A percentile compares a stretch with the other conserved stretches of the same genome.
Conservation (phyloP, 306 rosid genomes). For the Quercus dentata region DNA sequence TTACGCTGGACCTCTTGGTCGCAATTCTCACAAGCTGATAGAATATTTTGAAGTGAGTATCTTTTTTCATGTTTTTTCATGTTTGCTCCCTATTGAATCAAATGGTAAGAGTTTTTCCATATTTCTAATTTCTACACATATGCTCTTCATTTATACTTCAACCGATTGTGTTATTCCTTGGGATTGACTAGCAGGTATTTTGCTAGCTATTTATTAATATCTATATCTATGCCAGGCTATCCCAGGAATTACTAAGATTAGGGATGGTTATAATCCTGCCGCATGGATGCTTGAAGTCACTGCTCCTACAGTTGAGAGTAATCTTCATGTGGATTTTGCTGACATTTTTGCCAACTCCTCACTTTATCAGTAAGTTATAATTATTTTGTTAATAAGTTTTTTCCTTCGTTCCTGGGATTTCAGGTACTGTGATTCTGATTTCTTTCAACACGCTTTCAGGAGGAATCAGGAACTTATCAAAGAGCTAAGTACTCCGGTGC, state of each 20-base stretch:
- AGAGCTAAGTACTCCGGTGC: constrained; percentile 48
- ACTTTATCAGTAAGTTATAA: constrained; percentile 45
- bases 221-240: constrained; percentile 42
- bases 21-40: constrained; percentile 52
- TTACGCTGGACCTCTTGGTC: constrained; percentile 77
- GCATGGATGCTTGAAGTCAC: constrained; percentile 86
- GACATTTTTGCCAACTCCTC: constrained; percentile 52
- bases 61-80: background rate
- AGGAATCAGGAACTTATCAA: constrained; percentile 54
- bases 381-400: background rate
- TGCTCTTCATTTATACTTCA: background rate
- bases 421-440: background rate
- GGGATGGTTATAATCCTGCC: constrained; percentile 74
- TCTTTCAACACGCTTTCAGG: constrained; percentile 29
- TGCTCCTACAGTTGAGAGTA: constrained; percentile 45
- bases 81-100: background rate
- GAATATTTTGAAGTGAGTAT: constrained; percentile 67
- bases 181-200: background rate
- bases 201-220: background rate
- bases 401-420: background rate
- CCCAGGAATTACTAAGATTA: constrained; percentile 62
- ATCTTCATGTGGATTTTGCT: constrained; percentile 55
- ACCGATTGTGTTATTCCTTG: background rate
- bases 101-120: background rate
- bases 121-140: background rate